Percentiles rank a stretch among this genome's conserved stretches.
Conservation (phyloP, 345 rosid genomes). For the Pugionium cornutum region DNA sequence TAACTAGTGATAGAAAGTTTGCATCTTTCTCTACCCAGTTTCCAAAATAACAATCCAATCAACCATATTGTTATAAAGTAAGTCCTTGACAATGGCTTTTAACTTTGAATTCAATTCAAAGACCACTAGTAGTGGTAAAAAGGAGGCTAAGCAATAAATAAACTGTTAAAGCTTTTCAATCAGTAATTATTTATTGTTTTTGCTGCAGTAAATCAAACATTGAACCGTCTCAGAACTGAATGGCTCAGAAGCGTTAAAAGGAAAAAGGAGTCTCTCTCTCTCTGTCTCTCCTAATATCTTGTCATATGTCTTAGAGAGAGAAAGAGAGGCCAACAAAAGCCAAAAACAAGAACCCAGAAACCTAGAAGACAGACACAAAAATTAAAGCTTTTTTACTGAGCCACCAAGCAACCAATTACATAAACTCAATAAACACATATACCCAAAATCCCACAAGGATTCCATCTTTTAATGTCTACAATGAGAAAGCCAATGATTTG, state of each 20-base stretch:
- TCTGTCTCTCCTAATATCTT: slow-evolving; percentile 7
- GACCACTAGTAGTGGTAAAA: slow-evolving; percentile 20
- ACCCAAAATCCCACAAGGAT: slow-evolving; percentile 32
- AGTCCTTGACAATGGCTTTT: slow-evolving; percentile 15
- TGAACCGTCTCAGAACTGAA: slow-evolving; percentile 30
- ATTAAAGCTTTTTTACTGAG: slow-evolving; percentile 35
- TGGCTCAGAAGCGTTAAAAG: slow-evolving; percentile 29
- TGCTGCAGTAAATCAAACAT: slow-evolving; percentile 36
- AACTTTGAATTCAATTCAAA: slow-evolving; percentile 33
- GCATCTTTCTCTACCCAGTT: slow-evolving; percentile 7
- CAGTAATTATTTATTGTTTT: slow-evolving; percentile 11
- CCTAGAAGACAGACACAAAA: slow-evolving; percentile 40
- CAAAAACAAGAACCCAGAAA: slow-evolving; percentile 36
- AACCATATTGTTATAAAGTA: slow-evolving; percentile 16
- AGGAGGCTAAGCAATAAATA: slow-evolving; percentile 20
- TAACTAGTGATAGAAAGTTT: background rate
- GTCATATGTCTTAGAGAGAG: slow-evolving; percentile 37
- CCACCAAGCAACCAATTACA: slow-evolving; percentile 46
- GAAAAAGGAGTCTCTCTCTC: slow-evolving; percentile 1
- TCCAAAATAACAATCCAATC: slow-evolving; percentile 29
- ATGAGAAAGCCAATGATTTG: slow-evolving; percentile 54
- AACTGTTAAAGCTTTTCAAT: slow-evolving; percentile 12
- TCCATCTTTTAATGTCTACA: slow-evolving; percentile 29
- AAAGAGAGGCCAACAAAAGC: slow-evolving; percentile 35
- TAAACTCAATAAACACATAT: slow-evolving; percentile 35